Evolutionary conservation across 345 rosid genomes (phyloP), one percentile per base, ranked within the genome.

Genomic region (Pugionium cornutum): DNA sequence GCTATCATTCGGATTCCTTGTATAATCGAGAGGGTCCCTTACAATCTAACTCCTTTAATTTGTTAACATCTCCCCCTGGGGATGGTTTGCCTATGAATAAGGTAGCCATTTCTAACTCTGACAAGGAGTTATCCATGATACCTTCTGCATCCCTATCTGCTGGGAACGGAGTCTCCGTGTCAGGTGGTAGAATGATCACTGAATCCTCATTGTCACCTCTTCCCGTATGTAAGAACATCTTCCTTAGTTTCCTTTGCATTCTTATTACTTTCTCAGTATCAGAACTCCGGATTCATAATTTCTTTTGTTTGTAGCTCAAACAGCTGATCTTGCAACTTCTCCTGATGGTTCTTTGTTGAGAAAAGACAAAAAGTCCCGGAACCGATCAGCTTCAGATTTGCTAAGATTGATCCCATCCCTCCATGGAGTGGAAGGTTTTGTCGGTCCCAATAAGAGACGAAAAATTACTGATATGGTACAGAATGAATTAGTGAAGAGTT

Each of bases 371-470:
- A 78, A 75, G 76, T 77, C 82, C 2, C 75, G 81, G 74, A 95
- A 91, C 71, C 89, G 89, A 45, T 82, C 82, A 7, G 80, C 81
- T 67, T 80, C 89, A 50, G 86, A 89, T 72, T 72, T 95, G 77
- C 68, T 95, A 75, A 79, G 75, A 73, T 82, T 81, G 75, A 81
- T 91, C 78, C 97, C 97, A 8, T 81, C 97, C 5, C 95, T 95
- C 42, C 86, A 86, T 70, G 83, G 73, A 54, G 68, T 79, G 50
- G 85, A 80, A 56, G 68, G 79, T 43, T 57, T 69, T 63, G 9
- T 43, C 30, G 78, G 77, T 75, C 64, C 72, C 45, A 32, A 39
- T 42, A 88, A 89, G 86, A 84, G 82, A 74, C 79, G 80, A 49
- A 87, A 72, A 80, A 52, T 75, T 62, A 73, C 77, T 37, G 92